A percentile compares a stretch with the other conserved stretches of the same genome.
phyloP scores from a whole-genome alignment of 73 alveolate species.

The Tetrahymena elliotti region DNA sequence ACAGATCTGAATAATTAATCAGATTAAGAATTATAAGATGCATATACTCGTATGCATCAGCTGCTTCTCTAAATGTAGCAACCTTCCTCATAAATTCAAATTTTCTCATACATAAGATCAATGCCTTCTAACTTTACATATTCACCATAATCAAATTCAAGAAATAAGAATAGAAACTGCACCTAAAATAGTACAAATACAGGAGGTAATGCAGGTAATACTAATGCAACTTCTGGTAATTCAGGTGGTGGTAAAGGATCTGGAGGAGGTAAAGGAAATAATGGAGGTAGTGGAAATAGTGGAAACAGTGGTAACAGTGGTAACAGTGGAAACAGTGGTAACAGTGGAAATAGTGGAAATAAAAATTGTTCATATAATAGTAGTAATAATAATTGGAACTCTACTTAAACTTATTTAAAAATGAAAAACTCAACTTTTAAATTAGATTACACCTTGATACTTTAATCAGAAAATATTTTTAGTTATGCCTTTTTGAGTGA shows the following conservation, averaged over 20 bases:
- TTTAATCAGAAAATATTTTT: not conserved
- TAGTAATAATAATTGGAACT: not conserved
- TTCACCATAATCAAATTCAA: not conserved
- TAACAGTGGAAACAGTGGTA: not conserved
- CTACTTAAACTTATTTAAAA: no score
- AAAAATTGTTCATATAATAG: not conserved
- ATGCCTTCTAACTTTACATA: not conserved
- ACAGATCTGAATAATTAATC: not conserved
- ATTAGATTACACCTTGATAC: not conserved
- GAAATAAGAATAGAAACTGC: not conserved
- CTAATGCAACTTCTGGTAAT: not conserved
- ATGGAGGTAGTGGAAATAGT: not conserved
- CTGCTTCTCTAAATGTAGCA: not conserved
- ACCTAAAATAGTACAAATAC: not conserved
- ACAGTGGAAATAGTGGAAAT: not conserved
- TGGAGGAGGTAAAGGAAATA: not conserved
- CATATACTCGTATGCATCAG: not conserved
- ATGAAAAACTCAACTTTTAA: not conserved
- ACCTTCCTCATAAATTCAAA: not conserved
- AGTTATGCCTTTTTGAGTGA: not conserved
- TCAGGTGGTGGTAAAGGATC: not conserved
- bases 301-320: not conserved
- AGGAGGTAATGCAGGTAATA: not conserved
- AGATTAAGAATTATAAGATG: not conserved
- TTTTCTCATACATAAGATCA: not conserved